A percentile compares a stretch with the other conserved stretches of the same genome.
Conservation (phyloP, 345 rosid genomes). For the sweet orange (Citrus sinensis) region DVS_A1.0 CM039166.1:16529001-16529500, state of each 20-base stretch:
- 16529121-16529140: constrained; percentile 2
- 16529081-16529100: constrained; percentile 22
- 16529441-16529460: constrained; percentile 12
- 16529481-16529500: constrained; percentile 13
- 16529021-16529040: constrained; percentile 61
- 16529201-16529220: constrained; percentile 23
- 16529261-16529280: constrained; percentile 17
- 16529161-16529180: constrained; percentile 20
- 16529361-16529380: not conserved
- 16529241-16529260: constrained; percentile 16
- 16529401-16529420: constrained; percentile 29
- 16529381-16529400: not conserved
- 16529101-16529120: constrained; percentile 8
- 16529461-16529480: constrained; percentile 18
- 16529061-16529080: constrained; percentile 24
- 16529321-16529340: constrained; percentile 13
- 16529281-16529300: constrained; percentile 8
- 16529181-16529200: constrained; percentile 36
- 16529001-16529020: constrained; percentile 69
- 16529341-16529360: not conserved
- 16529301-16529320: not conserved
- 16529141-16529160: not conserved
- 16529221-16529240: constrained; percentile 13
- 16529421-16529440: constrained; percentile 22
- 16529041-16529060: constrained; percentile 22